Conservation (phyloP, 2,329 filamentous ascomycete species). For the Fusarium lyarnte region DNA sequence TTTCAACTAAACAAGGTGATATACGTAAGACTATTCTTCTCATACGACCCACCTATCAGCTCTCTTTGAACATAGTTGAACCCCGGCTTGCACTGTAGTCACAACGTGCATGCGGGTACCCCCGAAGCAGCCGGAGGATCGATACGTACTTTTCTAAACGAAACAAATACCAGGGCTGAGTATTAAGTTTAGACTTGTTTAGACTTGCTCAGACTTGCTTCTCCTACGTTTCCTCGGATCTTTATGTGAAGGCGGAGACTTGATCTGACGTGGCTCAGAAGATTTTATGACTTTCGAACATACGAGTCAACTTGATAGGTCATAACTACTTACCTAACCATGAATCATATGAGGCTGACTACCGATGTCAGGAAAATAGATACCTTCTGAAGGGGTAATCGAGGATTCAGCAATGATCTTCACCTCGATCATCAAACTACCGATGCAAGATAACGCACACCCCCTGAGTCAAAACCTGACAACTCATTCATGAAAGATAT, state of each 20-base stretch:
- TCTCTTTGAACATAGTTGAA: slow-evolving; percentile 10
- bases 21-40: background rate
- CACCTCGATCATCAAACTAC: slow-evolving; percentile 14
- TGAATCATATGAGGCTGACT: background rate
- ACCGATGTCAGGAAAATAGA: background rate
- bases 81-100: slow-evolving; percentile 15
- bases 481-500: background rate
- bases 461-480: slow-evolving; percentile 7
- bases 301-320: background rate
- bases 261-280: background rate
- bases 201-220: background rate
- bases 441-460: slow-evolving; percentile 39
- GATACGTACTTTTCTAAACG: background rate
- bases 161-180: slow-evolving; percentile 5
- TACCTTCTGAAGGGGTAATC: background rate
- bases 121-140: slow-evolving; percentile 4
- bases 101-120: slow-evolving; percentile 29
- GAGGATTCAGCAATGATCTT: background rate
- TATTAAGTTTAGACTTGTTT: slow-evolving; percentile 15
- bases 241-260: background rate
- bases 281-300: background rate
- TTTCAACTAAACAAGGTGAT: background rate
- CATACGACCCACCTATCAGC: slow-evolving; percentile 19
- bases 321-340: background rate
- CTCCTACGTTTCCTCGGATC: background rate